Evolutionary conservation across 2,329 filamentous ascomycete species (phyloP).

Genomic region (Botrytis elliptica): DNA sequence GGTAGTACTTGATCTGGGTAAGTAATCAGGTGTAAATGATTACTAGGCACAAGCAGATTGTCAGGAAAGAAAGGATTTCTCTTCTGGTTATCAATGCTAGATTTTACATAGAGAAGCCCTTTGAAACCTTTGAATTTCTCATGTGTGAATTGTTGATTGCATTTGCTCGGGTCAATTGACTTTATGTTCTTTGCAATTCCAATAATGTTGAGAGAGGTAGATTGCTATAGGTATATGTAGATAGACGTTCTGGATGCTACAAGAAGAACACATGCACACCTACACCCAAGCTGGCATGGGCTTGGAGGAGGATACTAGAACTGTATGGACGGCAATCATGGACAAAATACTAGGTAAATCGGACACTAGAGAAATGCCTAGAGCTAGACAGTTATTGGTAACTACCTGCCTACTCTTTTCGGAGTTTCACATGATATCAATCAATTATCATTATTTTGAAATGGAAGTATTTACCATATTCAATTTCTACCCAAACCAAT

Average conservation of each 20-base stretch:
- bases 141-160: not conserved
- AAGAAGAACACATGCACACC: not conserved
- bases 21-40: not conserved
- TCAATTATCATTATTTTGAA: not conserved
- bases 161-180: not conserved
- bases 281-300: not conserved
- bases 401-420: too few relatives aligned
- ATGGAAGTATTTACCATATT: not conserved
- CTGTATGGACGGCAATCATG: not conserved
- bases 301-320: not conserved
- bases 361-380: too few relatives aligned
- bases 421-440: not conserved
- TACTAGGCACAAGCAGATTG: not conserved
- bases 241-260: not conserved
- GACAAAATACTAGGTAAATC: too few relatives aligned
- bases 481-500: not conserved
- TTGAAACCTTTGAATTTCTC: not conserved
- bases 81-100: not conserved
- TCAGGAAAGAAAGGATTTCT: not conserved
- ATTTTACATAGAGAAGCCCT: not conserved
- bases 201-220: not conserved
- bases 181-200: not conserved
- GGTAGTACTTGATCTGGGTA: not conserved
- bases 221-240: not conserved
- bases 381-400: too few relatives aligned